phyloP scores from a whole-genome alignment of 768 basidiomycete species.

The Pleurotus eryngii region DNA sequence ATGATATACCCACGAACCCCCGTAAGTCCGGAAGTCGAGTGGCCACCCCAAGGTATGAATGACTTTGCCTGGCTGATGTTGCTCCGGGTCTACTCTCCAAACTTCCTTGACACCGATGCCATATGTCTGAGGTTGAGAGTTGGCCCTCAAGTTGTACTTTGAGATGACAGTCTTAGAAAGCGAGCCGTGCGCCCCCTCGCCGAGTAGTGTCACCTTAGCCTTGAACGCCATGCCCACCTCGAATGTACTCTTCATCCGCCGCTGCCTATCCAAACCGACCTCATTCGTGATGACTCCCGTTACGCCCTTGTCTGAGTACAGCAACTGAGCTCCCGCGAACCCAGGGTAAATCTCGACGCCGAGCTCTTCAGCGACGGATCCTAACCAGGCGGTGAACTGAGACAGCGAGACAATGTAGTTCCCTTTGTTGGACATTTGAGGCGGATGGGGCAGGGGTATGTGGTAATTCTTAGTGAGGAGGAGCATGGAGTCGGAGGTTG shows the following conservation, averaged over 20 bases:
- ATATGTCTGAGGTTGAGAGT: slow-evolving; percentile 86
- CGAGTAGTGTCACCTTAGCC: slow-evolving; percentile 87
- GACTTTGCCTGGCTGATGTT: slow-evolving; percentile 73
- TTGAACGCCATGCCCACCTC: slow-evolving; percentile 97
- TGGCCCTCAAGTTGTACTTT: slow-evolving; percentile 69
- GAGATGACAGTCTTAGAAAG: slow-evolving; percentile 77
- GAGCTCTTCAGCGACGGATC: slow-evolving; percentile 72
- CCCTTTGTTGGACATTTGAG: slow-evolving; percentile 92
- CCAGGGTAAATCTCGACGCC: slow-evolving; percentile 98
- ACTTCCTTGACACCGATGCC: slow-evolving; percentile 97
- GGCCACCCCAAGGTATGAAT: slow-evolving; percentile 97
- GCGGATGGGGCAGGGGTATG: slow-evolving; percentile 90
- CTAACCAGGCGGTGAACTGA: slow-evolving; percentile 87
- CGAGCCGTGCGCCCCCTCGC: slow-evolving; percentile 93
- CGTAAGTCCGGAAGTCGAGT: slow-evolving; percentile 77
- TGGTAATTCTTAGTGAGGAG: slow-evolving; percentile 69
- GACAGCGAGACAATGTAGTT: slow-evolving; percentile 94
- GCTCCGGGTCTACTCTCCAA: slow-evolving; percentile 75
- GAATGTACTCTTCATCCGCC: slow-evolving; percentile 78
- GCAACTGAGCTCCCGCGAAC: slow-evolving; percentile 85
- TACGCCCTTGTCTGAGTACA: slow-evolving; percentile 69
- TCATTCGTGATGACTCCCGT: slow-evolving; percentile 89
- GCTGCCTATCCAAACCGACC: slow-evolving; percentile 81
- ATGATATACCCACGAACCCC: slow-evolving; percentile 94
- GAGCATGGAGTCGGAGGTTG: slow-evolving; percentile 79